Conservation (phyloP, 2,329 filamentous ascomycete species). For the Ophiocordyceps camponoti-saundersi region DNA sequence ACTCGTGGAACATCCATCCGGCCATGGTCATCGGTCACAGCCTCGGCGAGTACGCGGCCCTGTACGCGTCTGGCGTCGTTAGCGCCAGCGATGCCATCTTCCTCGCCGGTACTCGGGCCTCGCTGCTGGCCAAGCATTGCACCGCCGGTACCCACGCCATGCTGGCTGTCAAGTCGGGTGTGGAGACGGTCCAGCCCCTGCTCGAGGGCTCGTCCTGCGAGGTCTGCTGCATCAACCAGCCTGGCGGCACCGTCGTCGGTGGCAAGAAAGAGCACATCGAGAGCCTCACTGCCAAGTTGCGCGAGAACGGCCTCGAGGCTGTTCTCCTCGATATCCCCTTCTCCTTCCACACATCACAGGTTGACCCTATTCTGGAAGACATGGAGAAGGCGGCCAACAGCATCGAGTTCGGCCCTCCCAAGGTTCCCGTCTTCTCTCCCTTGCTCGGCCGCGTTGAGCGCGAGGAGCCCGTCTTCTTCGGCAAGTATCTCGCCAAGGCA, state of each 20-base stretch:
- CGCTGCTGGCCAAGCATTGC: constrained; percentile 48
- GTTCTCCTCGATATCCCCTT: constrained; percentile 31
- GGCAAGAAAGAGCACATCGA: constrained; percentile 24
- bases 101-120: constrained; percentile 51
- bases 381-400: constrained; percentile 30
- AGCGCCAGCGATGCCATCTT: constrained; percentile 57
- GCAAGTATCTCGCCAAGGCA: constrained; percentile 41
- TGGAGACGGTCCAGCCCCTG: constrained; percentile 13
- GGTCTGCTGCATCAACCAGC: constrained; percentile 59
- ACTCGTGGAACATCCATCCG: constrained; percentile 31
- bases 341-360: constrained; percentile 36
- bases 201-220: constrained; percentile 26
- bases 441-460: constrained; percentile 21
- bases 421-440: constrained; percentile 50
- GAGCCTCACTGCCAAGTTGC: constrained; percentile 22
- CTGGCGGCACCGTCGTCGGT: constrained; percentile 55
- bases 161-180: constrained; percentile 26
- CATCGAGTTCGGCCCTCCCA: constrained; percentile 20
- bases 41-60: constrained; percentile 17
- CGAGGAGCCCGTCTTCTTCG: constrained; percentile 20
- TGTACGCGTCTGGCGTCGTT: constrained; percentile 53
- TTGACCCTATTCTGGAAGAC: constrained; percentile 37
- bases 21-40: constrained; percentile 45
- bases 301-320: constrained; percentile 20
- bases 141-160: constrained; percentile 49